Evolutionary conservation across 2,329 filamentous ascomycete genomes (phyloP), one percentile per base, ranked within the genome.

Genomic region (Cercospora sojina): DNA sequence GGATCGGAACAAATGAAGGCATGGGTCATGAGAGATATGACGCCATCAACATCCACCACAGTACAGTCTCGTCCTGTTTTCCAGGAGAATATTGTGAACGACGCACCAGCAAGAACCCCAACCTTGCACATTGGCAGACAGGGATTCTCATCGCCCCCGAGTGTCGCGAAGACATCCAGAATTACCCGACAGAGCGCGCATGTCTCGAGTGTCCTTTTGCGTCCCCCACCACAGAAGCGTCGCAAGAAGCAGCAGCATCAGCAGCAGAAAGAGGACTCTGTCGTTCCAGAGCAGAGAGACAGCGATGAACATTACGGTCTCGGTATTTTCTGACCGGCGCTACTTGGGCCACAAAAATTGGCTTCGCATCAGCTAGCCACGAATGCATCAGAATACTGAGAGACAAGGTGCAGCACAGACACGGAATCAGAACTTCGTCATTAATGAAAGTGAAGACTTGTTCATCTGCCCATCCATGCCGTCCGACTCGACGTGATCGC

Each of bases 11-110:
- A 56, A 43, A 55, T 62, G 60, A 53, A 53, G 47, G 60, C 47
- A 29, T 62, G 31, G 27, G 12, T 62, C 12, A 56, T 56, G 60
- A 55, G 47, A 49, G 60, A 38, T 38, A n/a, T 56, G 47, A 31
- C 49, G 29, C n/a, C 47, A 27, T 38, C 49, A n/a, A 41, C 35
- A 41, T 41, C 35, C 35, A 41, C 35, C 3, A 41, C 18, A 32
- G 49, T 8, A n/a, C 49, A 31, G 23, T 27, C 49, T 38, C 60
- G 60, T 41, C 60, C 60, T 62, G 60, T 62, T 18, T 62, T 41
- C 51, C 63, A 65, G 56, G 66, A 68, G 57, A 60, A 56, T 27
- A 66, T 66, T 35, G 25, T 49, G 18, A 64, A 64, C 41, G 62
- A 64, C 49, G 43, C 32, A 18, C 35, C 41, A 29, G 35, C 63